Conservation (phyloP, 2,329 filamentous ascomycete species). For the Dactylellina leptospora region DNA sequence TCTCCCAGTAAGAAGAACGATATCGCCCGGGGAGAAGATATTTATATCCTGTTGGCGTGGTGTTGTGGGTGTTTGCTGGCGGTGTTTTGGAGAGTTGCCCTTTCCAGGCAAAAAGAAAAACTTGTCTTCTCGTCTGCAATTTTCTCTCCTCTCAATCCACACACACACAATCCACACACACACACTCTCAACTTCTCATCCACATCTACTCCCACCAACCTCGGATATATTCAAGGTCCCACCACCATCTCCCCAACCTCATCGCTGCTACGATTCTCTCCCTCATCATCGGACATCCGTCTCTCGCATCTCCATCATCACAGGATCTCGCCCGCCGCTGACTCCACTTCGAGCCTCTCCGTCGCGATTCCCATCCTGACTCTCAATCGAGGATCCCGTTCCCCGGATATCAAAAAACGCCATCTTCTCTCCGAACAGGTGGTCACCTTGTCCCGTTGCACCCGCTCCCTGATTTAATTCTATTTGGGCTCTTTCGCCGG, state of each 20-base stretch:
- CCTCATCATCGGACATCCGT: constrained; percentile 15
- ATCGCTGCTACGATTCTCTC: neutral
- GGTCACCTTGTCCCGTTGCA: constrained; percentile 13
- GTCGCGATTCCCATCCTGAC: constrained; percentile 24
- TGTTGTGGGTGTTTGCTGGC: constrained; percentile 20
- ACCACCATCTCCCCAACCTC: constrained; percentile 5
- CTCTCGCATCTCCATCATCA: neutral
- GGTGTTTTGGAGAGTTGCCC: neutral
- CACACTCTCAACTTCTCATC: constrained; percentile 2
- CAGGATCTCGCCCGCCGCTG: neutral
- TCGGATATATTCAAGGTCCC: neutral
- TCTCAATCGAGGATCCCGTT: constrained; percentile 29
- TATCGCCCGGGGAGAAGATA: too few relatives aligned
- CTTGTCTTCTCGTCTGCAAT: constrained; percentile 22
- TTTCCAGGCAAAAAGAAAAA: constrained; percentile 22
- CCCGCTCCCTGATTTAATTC: neutral
- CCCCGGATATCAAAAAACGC: constrained; percentile 39
- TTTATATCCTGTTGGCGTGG: constrained; percentile 8
- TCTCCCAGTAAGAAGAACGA: too few relatives aligned
- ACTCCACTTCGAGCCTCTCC: neutral
- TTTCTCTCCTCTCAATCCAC: constrained; percentile 38
- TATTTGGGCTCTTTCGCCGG: constrained; percentile 4
- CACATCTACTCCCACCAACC: constrained; percentile 3
- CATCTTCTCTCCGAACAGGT: constrained; percentile 2
- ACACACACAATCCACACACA: constrained; percentile 17